These are phyloP conservation scores for Massospora cicadina DNA, from an alignment of 371 early-diverging fungal genomes.

Conservation along the genomic window DNA sequence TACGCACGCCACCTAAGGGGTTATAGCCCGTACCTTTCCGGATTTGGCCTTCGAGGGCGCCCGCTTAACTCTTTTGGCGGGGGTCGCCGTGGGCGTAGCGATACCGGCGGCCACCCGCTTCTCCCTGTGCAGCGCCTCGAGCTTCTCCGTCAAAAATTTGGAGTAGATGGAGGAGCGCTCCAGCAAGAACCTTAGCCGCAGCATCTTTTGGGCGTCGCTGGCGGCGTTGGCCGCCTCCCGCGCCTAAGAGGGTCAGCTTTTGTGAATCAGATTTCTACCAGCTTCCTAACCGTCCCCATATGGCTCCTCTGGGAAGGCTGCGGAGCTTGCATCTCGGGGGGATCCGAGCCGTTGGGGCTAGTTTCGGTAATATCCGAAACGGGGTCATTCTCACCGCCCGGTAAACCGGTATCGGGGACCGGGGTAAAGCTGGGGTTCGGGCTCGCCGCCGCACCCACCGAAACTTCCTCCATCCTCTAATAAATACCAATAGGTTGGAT, in stretches of 20 bases:
- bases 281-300: too few species aligned
- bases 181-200: slow-evolving; percentile 59
- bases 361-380: not conserved
- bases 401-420: not conserved
- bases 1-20: slow-evolving; percentile 9
- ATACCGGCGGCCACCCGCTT: slow-evolving; percentile 21
- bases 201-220: slow-evolving; percentile 45
- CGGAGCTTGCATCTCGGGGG: not conserved
- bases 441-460: not conserved
- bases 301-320: too few species aligned
- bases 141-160: slow-evolving; percentile 50
- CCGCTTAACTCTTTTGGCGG: slow-evolving; percentile 9
- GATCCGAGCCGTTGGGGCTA: not conserved
- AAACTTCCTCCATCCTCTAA: too few species aligned
- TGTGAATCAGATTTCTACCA: too few species aligned
- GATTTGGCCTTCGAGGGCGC: not conserved
- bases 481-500: too few species aligned
- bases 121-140: slow-evolving; percentile 59
- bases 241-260: too few species aligned
- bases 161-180: slow-evolving; percentile 70
- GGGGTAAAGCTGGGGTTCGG: not conserved
- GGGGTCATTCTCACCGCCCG: not conserved
- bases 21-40: not conserved
- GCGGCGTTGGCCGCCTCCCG: slow-evolving; percentile 31
- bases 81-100: slow-evolving; percentile 12